Conservation (phyloP, 108 stramenopile species). For the Chaetoceros muelleri region DNA sequence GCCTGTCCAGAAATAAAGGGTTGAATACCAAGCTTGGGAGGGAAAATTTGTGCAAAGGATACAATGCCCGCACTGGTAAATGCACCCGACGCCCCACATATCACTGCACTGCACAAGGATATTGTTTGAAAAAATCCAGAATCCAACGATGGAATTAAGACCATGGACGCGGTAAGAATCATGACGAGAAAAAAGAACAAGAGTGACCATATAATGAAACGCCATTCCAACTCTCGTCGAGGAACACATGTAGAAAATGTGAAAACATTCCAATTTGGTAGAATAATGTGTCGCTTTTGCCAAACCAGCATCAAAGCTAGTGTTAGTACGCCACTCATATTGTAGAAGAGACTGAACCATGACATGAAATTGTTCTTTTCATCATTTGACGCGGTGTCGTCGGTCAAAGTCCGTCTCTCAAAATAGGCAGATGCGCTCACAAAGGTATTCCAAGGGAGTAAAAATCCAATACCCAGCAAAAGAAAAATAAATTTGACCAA, state of each 20-base stretch:
- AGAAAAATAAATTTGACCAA: slow-evolving; percentile 17
- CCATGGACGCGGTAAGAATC: slow-evolving; percentile 19
- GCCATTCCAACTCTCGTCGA: neutral
- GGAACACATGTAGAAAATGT: neutral
- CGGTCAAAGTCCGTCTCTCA: slow-evolving; percentile 20
- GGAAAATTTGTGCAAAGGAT: slow-evolving; percentile 13
- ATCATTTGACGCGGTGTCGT: neutral
- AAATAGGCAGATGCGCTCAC: slow-evolving; percentile 52
- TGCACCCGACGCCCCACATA: slow-evolving; percentile 27
- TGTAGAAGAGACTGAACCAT: slow-evolving; percentile 42
- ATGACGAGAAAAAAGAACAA: slow-evolving; percentile 29
- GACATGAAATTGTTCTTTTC: slow-evolving; percentile 17
- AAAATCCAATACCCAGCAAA: slow-evolving; percentile 40
- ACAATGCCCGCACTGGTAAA: slow-evolving; percentile 39
- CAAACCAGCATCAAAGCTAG: slow-evolving; percentile 19
- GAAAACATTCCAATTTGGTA: neutral
- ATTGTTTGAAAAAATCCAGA: slow-evolving; percentile 10
- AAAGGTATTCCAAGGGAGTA: slow-evolving; percentile 65
- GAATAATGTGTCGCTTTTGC: neutral
- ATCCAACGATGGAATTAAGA: slow-evolving; percentile 13
- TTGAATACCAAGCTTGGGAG: slow-evolving; percentile 14
- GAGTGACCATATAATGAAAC: slow-evolving; percentile 24
- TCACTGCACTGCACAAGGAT: slow-evolving; percentile 15
- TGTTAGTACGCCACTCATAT: slow-evolving; percentile 26
- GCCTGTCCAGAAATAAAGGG: slow-evolving; percentile 47